phyloP scores from a whole-genome alignment of 2,329 filamentous ascomycete species.

The Colletotrichum sp. region DNA sequence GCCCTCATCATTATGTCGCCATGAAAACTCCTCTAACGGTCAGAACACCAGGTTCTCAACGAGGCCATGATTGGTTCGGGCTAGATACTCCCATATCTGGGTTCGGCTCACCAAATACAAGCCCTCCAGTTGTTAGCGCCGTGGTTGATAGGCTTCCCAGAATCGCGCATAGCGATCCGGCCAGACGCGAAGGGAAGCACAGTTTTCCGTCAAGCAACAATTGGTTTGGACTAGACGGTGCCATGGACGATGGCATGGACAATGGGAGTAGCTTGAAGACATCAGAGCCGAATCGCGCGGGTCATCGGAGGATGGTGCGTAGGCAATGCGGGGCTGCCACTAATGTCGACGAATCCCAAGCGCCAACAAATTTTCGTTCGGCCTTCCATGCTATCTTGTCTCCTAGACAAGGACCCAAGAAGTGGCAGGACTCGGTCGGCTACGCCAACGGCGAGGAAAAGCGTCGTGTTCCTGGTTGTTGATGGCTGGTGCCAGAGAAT shows the following conservation, averaged over 20 bases:
- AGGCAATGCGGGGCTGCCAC: constrained; percentile 3
- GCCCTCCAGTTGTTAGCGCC: not conserved
- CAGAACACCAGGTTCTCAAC: not conserved
- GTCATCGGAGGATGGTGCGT: not conserved
- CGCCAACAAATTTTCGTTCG: constrained; percentile 1
- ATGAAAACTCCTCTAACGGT: not conserved
- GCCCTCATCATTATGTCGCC: not conserved
- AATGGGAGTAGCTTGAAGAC: not conserved
- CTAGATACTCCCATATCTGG: not conserved
- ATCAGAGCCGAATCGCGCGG: not conserved
- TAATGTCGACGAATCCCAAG: not conserved
- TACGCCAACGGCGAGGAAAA: not conserved
- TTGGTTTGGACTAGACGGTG: constrained; percentile 17
- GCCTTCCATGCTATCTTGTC: not conserved
- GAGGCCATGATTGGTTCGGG: constrained; percentile 17
- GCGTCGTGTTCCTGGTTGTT: not conserved
- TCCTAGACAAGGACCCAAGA: not conserved
- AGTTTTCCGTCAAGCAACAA: not conserved
- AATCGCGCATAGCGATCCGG: not conserved
- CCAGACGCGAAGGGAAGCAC: not conserved
- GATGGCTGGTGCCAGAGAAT: constrained; percentile 3
- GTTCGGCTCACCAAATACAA: not conserved
- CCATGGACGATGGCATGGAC: not conserved
- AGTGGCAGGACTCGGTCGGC: not conserved
- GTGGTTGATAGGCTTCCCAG: not conserved